These are phyloP conservation scores for Nasturtium officinale DNA, from an alignment of 345 rosid genomes.

Conservation along the genomic window DNA sequence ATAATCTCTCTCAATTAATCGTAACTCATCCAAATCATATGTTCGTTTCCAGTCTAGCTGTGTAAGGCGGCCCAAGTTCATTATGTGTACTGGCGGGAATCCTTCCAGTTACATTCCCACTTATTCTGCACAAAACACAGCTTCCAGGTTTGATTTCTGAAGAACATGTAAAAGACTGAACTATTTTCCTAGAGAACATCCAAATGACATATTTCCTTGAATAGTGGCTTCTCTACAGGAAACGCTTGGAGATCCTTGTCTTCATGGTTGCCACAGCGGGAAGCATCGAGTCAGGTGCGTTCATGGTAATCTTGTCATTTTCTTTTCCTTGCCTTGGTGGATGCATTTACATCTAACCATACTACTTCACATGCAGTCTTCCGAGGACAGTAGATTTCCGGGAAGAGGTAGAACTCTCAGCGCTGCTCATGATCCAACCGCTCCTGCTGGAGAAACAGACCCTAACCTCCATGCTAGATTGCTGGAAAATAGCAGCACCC, in stretches of 20 bases:
- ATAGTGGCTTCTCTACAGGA: conserved; percentile 77
- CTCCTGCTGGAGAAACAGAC: conserved; percentile 55
- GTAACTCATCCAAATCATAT: neutral
- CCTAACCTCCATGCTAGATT: conserved; percentile 80
- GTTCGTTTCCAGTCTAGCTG: conserved; percentile 65
- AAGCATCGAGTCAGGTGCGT: conserved; percentile 63
- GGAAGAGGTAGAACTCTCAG: conserved; percentile 80
- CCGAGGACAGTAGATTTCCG: conserved; percentile 74
- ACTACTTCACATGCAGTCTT: conserved; percentile 50
- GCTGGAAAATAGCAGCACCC: conserved; percentile 57
- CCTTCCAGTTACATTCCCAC: conserved; percentile 72
- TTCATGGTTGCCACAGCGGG: conserved; percentile 86
- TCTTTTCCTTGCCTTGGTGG: neutral
- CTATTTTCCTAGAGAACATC: conserved; percentile 10
- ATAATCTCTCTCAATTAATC: neutral
- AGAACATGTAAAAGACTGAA: conserved; percentile 7
- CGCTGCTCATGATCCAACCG: conserved; percentile 49
- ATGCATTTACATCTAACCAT: conserved; percentile 19
- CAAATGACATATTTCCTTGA: conserved; percentile 28
- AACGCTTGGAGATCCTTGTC: conserved; percentile 83
- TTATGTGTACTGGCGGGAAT: conserved; percentile 85
- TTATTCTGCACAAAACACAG: conserved; percentile 57
- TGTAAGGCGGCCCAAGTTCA: conserved; percentile 81
- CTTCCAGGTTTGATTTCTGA: conserved; percentile 56
- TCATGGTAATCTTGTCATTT: neutral